Evolutionary conservation across 2,329 filamentous ascomycete species (phyloP), one percentile per base, ranked within the genome.

Genomic region (Botrytis tulipae): DNA sequence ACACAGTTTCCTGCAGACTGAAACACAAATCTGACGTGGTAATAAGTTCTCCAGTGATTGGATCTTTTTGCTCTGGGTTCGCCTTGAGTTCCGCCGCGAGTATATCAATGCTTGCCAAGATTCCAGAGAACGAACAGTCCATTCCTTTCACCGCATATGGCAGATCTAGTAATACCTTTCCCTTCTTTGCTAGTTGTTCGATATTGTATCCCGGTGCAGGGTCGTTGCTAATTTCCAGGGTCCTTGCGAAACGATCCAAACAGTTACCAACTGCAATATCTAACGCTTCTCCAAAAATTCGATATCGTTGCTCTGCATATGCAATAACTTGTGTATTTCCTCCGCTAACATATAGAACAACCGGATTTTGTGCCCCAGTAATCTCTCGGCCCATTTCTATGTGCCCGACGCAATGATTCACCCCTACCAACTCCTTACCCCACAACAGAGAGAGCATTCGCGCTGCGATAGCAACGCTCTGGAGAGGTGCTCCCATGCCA

Each of bases 221-320:
- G 82, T 99, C 95, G 82, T 99, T 99, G 81, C 92, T 92, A 80
- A 99, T 98, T 78, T 89, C 88, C 66, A 99, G 87, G 4, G 95
- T 97, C 78, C 96, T 90, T 46, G 96, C 96, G 82, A 99, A 98
- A 48, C 96, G 90, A 83, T 99, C 96, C 65, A 99, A 89, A 82
- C 96, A 98, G 84, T 99, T 99, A 7, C 96, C 96, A 18, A 99
- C 95, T 22, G 96, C 96, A 77, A 98, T 98, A 82, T 99, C 96
- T 70, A 99, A 90, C 2, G 96, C 95, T 85, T 99, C 96, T 75
- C 96, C 96, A 82, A 99, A 99, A 82, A 99, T 99, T 73, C 96
- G 92, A 85, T 99, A 99, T 73, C 95, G 89, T 82, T 95, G 93
- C 76, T 95, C 93, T 51, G 94, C 94, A 84, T 98, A 99, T 65